A percentile compares a stretch with the other conserved stretches of the same genome.
Evolutionary conservation across 148 eudicot species (phyloP).

Genomic region (Gaultheria prostrata): DNA sequence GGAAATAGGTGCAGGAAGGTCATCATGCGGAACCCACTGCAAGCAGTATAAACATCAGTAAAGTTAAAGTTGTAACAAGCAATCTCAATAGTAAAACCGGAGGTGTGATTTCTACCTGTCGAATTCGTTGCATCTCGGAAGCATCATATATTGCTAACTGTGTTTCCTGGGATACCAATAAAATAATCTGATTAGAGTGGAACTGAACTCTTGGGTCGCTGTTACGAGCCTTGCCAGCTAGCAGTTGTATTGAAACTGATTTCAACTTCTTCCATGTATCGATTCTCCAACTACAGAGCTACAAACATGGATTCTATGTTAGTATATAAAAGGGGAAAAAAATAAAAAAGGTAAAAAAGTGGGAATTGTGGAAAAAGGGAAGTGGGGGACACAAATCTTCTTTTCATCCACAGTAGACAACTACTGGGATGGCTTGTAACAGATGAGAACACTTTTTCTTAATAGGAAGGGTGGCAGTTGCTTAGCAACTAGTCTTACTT

Average conservation of each 20-base stretch:
- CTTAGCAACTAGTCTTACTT: no score
- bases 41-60: no score
- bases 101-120: slow-evolving; percentile 42
- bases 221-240: no score
- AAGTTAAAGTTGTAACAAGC: background rate
- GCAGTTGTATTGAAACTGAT: no score
- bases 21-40: no score
- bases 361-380: no score
- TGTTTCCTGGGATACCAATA: slow-evolving; percentile 78
- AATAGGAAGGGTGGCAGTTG: no score
- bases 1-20: slow-evolving; percentile 42
- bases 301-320: slow-evolving; percentile 14
- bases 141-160: slow-evolving; percentile 83
- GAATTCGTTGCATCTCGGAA: slow-evolving; percentile 75
- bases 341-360: no score
- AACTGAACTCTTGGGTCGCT: background rate
- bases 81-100: background rate
- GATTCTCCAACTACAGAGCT: slow-evolving; percentile 84
- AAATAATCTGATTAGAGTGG: slow-evolving; percentile 63
- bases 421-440: no score
- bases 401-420: no score
- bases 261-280: slow-evolving; percentile 62
- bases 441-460: no score
- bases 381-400: no score
- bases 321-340: background rate